Conservation (phyloP, 257 asterid genomes). For the Datura wrightii region DNA sequence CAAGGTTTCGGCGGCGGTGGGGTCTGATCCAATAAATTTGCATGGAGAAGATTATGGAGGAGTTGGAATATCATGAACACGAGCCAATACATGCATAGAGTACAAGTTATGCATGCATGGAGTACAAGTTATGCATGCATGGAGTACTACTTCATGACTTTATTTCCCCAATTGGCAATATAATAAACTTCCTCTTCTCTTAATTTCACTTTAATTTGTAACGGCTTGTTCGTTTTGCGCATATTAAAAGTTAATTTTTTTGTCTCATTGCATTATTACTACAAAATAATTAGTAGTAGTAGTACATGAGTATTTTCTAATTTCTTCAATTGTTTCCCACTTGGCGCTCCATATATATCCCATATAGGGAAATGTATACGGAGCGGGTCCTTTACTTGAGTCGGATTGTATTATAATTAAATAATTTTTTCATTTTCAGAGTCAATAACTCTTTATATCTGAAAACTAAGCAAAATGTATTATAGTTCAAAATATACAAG, state of each 20-base stretch:
- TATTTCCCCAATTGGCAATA: not conserved
- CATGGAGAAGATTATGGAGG: not conserved
- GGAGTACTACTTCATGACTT: not conserved
- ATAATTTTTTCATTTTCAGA: too few species aligned
- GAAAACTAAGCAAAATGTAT: too few species aligned
- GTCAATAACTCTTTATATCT: too few species aligned
- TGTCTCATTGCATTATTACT: not conserved
- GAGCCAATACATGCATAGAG: not conserved
- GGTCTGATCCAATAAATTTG: not conserved
- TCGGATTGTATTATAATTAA: too few species aligned
- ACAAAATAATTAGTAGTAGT: too few species aligned
- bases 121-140: not conserved
- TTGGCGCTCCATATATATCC: too few species aligned
- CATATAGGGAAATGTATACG: too few species aligned
- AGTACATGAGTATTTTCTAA: too few species aligned
- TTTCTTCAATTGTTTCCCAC: too few species aligned
- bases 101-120: not conserved
- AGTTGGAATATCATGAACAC: not conserved
- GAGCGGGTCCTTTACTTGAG: too few species aligned
- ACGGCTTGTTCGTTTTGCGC: not conserved
- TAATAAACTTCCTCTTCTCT: not conserved
- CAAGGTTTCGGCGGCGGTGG: slow-evolving; percentile 34
- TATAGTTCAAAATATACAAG: too few species aligned
- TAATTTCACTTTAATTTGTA: not conserved
- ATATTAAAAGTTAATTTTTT: not conserved